A percentile compares a stretch with the other conserved stretches of the same genome.
phyloP scores from a whole-genome alignment of 352 stramenopile genomes.

The Globisporangium viniferum region DNA sequence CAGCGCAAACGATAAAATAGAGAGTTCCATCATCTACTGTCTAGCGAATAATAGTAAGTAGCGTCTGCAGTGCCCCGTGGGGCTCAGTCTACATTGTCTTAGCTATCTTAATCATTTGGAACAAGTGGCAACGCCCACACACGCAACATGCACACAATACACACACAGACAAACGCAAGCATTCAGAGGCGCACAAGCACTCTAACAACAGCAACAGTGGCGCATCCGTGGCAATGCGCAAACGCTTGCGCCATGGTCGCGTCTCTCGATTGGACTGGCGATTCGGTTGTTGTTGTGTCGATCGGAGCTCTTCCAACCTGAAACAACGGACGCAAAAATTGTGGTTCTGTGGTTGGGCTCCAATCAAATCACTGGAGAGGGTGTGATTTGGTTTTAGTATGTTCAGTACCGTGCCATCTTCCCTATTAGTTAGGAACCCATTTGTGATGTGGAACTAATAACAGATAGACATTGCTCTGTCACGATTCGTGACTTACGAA shows the following conservation, averaged over 20 bases:
- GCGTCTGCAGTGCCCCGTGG: constrained; percentile 47
- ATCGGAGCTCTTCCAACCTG: background rate
- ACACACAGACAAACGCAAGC: background rate
- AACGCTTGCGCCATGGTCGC: no score
- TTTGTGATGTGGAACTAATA: background rate
- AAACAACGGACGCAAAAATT: background rate
- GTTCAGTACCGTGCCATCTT: background rate
- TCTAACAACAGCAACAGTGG: background rate
- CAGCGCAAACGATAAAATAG: no score
- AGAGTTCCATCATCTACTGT: constrained; percentile 83
- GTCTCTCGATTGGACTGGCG: background rate
- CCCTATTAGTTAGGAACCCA: background rate
- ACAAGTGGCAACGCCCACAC: constrained; percentile 8
- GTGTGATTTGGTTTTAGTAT: constrained; percentile 8
- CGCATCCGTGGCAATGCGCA: no score
- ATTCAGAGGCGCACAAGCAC: no score
- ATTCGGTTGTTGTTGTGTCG: constrained; percentile 1
- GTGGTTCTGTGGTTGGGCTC: background rate
- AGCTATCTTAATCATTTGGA: constrained; percentile 74
- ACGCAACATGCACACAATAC: constrained; percentile 4
- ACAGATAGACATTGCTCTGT: background rate
- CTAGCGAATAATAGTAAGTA: constrained; percentile 81
- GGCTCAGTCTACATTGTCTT: constrained; percentile 30
- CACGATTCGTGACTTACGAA: no score
- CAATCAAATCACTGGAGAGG: constrained; percentile 10